These are phyloP conservation scores for Neurospora sublineolata DNA, from an alignment of 495 filamentous ascomycete species.

Conservation along the genomic window DNA sequence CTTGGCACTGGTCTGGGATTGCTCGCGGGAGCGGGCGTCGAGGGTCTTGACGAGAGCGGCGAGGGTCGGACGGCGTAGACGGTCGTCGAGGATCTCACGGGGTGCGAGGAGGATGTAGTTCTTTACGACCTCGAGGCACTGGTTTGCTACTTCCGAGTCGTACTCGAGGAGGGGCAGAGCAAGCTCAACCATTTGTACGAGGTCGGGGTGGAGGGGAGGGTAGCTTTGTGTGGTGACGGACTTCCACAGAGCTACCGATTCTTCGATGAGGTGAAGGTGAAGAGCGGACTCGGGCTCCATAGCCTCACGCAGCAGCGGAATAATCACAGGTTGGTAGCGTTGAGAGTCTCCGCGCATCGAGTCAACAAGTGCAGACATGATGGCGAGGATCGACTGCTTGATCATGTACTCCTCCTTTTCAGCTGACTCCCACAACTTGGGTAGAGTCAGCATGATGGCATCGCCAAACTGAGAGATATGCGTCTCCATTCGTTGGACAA, in stretches of 20 bases:
- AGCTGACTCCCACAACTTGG: conserved; percentile 70
- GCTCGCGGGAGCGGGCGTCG: conserved; percentile 48
- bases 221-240: conserved; percentile 62
- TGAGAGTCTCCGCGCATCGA: conserved; percentile 66
- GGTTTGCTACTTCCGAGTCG: conserved; percentile 37
- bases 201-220: conserved; percentile 49
- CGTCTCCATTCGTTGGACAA: conserved; percentile 72
- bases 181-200: conserved; percentile 54
- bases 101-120: conserved; percentile 75
- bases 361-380: conserved; percentile 65
- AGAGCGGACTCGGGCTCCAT: conserved; percentile 69
- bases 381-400: conserved; percentile 80
- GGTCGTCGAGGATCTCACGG: conserved; percentile 54
- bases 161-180: conserved; percentile 62
- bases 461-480: conserved; percentile 66
- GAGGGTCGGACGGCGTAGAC: conserved; percentile 46
- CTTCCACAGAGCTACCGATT: conserved; percentile 81
- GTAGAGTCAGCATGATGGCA: conserved; percentile 66
- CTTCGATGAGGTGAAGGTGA: conserved; percentile 77
- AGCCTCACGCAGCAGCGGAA: conserved; percentile 69
- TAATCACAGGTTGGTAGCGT: conserved; percentile 58
- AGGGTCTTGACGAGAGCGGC: conserved; percentile 48
- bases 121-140: conserved; percentile 56
- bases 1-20: conserved; percentile 52
- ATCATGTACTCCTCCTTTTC: conserved; percentile 71